Base-by-base conservation (phyloP, 805 yeast genomes). In the Yamadazyma olivae region DNA sequence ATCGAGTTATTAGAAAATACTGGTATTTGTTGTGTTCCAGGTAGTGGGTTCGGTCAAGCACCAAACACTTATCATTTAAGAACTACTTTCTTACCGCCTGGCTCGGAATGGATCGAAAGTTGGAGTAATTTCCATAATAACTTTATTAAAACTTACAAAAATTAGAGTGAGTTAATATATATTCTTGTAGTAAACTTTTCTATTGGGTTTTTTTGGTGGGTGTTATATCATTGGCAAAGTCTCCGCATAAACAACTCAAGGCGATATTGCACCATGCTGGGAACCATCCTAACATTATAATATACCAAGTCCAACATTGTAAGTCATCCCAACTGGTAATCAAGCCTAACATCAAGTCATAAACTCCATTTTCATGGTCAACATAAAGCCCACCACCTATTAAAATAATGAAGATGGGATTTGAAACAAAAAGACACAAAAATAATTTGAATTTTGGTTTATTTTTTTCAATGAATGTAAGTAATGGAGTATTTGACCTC, bases 21-120 rank as follows among this genome's bases (percentile, higher is more conserved):
- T 5, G 99, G 99, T 49, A 88, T 93, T 42, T 93, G 99, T 64
- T 87, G 95, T 29, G 95, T 93, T 44, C 98, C 99, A 20, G 99
- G 99, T 27, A 79, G 88, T 22, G 99, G 99, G 0, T 93, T 93
- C 52, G 97, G 98, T 21, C 99, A 93, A 64, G 83, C 72, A 32
- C 81, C 80, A 32, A 95, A 88, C 15, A 89, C 97, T 3, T 83
- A 73, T 66, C 99, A 93, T 57, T 74, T 93, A 51, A 81, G 99
- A 72, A 93, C 99, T 1, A 93, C 99, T 0, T 93, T 93, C 69
- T 71, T 93, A 53, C 95, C 99, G 10, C 97, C 98, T 12, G 98
- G 97, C 28, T 73, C 77, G 17, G 91, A 87, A 50, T 88, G 96
- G 88, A 86, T 89, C 47, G 72, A 76, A 14, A 62, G 70, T 30